Percentiles rank a stretch among this genome's conserved stretches.
Evolutionary conservation across 1,139 yeast genomes (phyloP).

Genomic region (Hansenula sp.): DNA sequence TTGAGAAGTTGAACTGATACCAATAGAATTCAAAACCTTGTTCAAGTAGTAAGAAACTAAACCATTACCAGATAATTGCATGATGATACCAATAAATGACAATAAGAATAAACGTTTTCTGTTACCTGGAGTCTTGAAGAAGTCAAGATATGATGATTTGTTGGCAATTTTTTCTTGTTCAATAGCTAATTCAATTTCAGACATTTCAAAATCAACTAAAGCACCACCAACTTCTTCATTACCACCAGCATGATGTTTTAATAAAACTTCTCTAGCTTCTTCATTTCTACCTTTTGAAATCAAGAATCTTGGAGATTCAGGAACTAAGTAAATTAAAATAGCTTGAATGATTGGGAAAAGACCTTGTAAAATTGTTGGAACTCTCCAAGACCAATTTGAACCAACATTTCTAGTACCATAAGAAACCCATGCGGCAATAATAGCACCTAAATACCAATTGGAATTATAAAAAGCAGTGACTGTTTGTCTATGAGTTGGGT

Average conservation of each 20-base stretch:
- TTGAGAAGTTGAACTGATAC: slow-evolving; percentile 38
- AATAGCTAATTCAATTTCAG: slow-evolving; percentile 38
- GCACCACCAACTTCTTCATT: slow-evolving; percentile 28
- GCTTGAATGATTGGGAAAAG: slow-evolving; percentile 32
- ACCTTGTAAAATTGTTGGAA: slow-evolving; percentile 38
- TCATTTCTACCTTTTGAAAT: slow-evolving; percentile 49
- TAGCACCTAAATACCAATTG: slow-evolving; percentile 52
- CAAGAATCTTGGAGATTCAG: slow-evolving; percentile 77
- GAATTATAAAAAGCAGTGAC: slow-evolving; percentile 46
- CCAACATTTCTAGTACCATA: slow-evolving; percentile 34
- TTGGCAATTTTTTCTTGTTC: slow-evolving; percentile 26
- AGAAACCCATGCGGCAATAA: slow-evolving; percentile 54
- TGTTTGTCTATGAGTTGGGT: slow-evolving; percentile 42
- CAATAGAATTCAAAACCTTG: slow-evolving; percentile 44
- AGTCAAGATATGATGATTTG: slow-evolving; percentile 25
- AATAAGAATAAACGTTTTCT: slow-evolving; percentile 38
- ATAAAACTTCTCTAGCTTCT: slow-evolving; percentile 46
- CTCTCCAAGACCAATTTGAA: slow-evolving; percentile 38
- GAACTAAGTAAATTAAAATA: slow-evolving; percentile 39
- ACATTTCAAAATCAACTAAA: slow-evolving; percentile 40
- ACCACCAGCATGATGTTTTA: slow-evolving; percentile 36
- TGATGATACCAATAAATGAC: slow-evolving; percentile 29
- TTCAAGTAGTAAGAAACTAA: slow-evolving; percentile 47
- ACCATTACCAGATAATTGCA: slow-evolving; percentile 47
- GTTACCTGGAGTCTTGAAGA: slow-evolving; percentile 32